phyloP scores from a whole-genome alignment of 257 asterid genomes.

The Solanum tarijense region DNA sequence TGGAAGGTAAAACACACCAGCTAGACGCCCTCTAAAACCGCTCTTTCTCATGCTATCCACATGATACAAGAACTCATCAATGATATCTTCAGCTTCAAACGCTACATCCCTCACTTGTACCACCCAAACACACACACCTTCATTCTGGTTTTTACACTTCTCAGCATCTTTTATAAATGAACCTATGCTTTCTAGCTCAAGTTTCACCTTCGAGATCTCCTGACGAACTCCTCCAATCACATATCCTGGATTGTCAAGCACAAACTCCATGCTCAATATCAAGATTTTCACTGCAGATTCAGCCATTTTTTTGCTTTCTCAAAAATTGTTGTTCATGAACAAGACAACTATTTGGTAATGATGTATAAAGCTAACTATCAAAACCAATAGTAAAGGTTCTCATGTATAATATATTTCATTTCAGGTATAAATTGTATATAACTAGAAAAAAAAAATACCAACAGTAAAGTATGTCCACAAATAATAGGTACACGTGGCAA shows the following conservation, averaged over 20 bases:
- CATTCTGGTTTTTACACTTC: background rate
- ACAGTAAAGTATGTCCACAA: too few species aligned
- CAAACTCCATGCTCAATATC: background rate
- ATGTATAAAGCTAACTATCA: background rate
- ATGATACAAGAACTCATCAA: constrained; percentile 7
- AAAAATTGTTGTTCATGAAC: background rate
- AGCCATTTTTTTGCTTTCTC: background rate
- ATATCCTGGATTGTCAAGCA: background rate
- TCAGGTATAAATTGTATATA: background rate
- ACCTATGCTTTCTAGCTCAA: constrained; percentile 6
- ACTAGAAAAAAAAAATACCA: too few species aligned
- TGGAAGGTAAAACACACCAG: background rate
- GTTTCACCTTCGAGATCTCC: background rate
- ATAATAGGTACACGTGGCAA: background rate
- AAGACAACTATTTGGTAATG: background rate
- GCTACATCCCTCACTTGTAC: constrained; percentile 3
- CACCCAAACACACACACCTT: background rate
- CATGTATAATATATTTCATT: too few species aligned
- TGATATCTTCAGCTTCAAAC: constrained; percentile 9
- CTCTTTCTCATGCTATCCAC: background rate
- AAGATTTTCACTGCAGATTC: constrained; percentile 1
- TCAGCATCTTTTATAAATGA: constrained; percentile 10
- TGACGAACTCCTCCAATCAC: constrained; percentile 2
- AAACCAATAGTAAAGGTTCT: background rate
- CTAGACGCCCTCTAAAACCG: background rate